A percentile compares a stretch with the other conserved stretches of the same genome.
These are phyloP conservation scores for Candida cerambycidarum DNA, from an alignment of 805 yeast genomes.

Conservation along the genomic window DNA sequence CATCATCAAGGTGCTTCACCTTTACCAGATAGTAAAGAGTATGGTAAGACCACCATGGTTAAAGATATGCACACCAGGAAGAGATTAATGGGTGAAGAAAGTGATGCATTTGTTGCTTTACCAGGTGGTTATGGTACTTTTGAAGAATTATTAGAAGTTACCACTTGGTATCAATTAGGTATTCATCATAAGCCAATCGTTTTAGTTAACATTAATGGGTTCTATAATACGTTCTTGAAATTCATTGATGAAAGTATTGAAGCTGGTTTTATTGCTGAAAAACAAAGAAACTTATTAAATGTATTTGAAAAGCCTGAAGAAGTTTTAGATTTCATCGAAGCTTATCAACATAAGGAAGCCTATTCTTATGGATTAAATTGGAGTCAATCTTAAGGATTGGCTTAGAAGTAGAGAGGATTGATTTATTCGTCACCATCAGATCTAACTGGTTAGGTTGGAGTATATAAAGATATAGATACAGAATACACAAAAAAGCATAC, in stretches of 20 bases:
- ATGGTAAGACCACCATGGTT: constrained; percentile 79
- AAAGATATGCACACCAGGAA: constrained; percentile 89
- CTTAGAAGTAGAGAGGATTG: neutral
- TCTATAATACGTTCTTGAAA: constrained; percentile 65
- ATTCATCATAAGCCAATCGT: constrained; percentile 83
- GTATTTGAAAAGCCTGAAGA: constrained; percentile 70
- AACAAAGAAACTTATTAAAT: constrained; percentile 65
- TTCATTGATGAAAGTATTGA: constrained; percentile 61
- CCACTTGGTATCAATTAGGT: constrained; percentile 88
- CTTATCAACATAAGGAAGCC: constrained; percentile 68
- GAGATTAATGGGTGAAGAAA: constrained; percentile 79
- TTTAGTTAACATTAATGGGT: constrained; percentile 75
- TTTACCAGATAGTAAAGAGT: constrained; percentile 55
- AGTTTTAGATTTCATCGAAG: constrained; percentile 59
- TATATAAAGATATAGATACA: constrained; percentile 2
- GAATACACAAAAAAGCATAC: too few species aligned
- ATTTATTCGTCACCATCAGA: too few species aligned
- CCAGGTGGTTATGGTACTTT: constrained; percentile 93
- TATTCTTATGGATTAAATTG: constrained; percentile 66
- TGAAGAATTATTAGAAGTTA: constrained; percentile 87
- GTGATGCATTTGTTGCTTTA: constrained; percentile 84
- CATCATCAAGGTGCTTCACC: constrained; percentile 69
- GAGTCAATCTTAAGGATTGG: constrained; percentile 26
- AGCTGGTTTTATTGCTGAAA: constrained; percentile 65
- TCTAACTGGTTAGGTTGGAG: constrained; percentile 5